Conservation (phyloP, 768 basidiomycete genomes). For the Tricholoma matsutake region DNA sequence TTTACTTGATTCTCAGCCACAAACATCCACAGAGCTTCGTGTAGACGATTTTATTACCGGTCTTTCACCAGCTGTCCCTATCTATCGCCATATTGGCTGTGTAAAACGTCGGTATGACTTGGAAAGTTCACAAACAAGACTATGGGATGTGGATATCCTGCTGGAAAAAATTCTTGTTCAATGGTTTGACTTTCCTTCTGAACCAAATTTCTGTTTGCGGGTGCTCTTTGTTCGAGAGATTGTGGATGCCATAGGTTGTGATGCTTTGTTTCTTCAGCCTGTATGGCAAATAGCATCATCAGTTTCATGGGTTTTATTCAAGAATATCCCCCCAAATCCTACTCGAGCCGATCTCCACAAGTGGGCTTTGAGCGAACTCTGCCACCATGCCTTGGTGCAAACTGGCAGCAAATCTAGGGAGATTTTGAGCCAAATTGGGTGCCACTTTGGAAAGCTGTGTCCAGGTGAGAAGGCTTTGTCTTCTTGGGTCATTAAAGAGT, state of each 20-base stretch:
- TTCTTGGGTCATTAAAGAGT: background rate
- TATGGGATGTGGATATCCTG: background rate
- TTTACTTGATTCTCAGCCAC: background rate
- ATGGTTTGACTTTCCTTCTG: background rate
- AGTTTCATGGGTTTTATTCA: background rate
- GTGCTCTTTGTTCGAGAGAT: background rate
- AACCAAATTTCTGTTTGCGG: background rate
- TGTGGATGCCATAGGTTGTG: background rate
- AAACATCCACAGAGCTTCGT: background rate
- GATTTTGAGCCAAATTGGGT: background rate
- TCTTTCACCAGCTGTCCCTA: background rate
- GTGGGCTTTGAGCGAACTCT: background rate
- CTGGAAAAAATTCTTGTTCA: background rate
- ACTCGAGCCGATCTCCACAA: background rate
- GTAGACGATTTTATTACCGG: background rate
- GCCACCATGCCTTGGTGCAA: background rate
- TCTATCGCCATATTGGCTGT: background rate
- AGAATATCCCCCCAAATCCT: background rate
- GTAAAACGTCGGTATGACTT: background rate
- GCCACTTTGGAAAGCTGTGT: background rate
- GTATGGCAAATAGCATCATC: background rate
- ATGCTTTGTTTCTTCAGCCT: background rate
- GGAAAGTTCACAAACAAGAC: background rate
- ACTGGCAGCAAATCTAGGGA: background rate
- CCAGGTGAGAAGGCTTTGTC: background rate